A percentile compares a stretch with the other conserved stretches of the same genome.
Conservation (phyloP, 2,329 filamentous ascomycete genomes). For the Aureobasidium sp. region DNA sequence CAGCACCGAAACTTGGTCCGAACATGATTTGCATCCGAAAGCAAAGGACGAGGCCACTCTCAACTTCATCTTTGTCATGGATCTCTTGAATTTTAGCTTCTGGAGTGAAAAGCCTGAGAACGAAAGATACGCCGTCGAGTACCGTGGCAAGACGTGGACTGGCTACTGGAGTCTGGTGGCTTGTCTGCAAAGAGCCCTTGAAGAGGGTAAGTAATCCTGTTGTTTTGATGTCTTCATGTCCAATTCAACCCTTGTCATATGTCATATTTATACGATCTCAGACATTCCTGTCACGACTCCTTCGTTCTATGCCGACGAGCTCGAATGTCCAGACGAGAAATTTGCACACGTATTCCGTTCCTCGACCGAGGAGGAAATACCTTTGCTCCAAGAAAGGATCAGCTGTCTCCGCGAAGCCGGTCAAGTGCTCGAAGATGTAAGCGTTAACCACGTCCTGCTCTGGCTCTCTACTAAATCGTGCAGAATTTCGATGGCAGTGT, state of each 20-base stretch:
- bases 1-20: slow-evolving; percentile 77
- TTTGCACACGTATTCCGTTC: slow-evolving; percentile 78
- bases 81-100: slow-evolving; percentile 89
- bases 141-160: slow-evolving; percentile 75
- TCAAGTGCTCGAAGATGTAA: slow-evolving; percentile 67
- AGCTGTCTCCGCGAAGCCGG: slow-evolving; percentile 77
- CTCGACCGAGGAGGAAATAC: slow-evolving; percentile 78
- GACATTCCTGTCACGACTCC: slow-evolving; percentile 84
- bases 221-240: not conserved
- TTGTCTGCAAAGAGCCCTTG: slow-evolving; percentile 74
- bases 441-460: slow-evolving; percentile 17
- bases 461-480: not conserved
- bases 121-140: slow-evolving; percentile 75
- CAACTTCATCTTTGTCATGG: slow-evolving; percentile 95
- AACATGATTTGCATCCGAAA: slow-evolving; percentile 85
- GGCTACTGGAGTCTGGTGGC: slow-evolving; percentile 95
- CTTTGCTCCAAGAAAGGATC: slow-evolving; percentile 71
- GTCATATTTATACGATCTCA: slow-evolving; percentile 30
- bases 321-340: slow-evolving; percentile 60
- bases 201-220: slow-evolving; percentile 58
- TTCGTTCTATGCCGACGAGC: slow-evolving; percentile 74
- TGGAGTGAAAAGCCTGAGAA: slow-evolving; percentile 70
- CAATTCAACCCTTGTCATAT: not conserved
- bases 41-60: slow-evolving; percentile 64
- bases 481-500: slow-evolving; percentile 73